Percentiles rank a stretch among this genome's conserved stretches.
Conservation (phyloP, 495 filamentous ascomycete genomes). For the Patellaria atrata region DNA sequence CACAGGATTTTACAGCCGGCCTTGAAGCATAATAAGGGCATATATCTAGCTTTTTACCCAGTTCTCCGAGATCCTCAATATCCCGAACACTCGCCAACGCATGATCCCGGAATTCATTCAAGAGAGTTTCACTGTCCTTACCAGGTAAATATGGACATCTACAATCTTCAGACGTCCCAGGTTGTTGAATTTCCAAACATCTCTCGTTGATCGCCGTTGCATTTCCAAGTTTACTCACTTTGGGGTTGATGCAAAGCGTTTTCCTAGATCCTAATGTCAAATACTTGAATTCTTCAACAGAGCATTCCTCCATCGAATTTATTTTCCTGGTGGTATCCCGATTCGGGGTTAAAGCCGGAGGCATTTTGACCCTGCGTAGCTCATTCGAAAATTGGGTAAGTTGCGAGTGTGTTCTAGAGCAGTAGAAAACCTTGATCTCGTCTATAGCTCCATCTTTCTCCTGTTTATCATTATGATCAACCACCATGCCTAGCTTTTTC, state of each 20-base stretch:
- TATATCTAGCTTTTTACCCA: conserved; percentile 67
- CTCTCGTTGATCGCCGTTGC: conserved; percentile 83
- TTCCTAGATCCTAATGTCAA: conserved; percentile 80
- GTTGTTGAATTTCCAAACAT: conserved; percentile 83
- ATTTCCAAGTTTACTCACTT: conserved; percentile 54
- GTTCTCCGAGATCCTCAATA: conserved; percentile 73
- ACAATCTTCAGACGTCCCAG: conserved; percentile 45
- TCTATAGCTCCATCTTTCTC: conserved; percentile 40
- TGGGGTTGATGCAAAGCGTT: conserved; percentile 83
- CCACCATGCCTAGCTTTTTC: conserved; percentile 35
- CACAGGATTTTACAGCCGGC: conserved; percentile 63
- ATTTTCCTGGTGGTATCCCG: conserved; percentile 19
- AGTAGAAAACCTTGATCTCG: conserved; percentile 60
- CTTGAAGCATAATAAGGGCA: conserved; percentile 96
- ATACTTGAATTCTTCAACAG: conserved; percentile 62
- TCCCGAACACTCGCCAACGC: conserved; percentile 73
- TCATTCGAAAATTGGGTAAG: conserved; percentile 88
- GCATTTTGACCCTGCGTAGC: conserved; percentile 65
- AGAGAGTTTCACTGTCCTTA: conserved; percentile 53
- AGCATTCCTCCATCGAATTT: conserved; percentile 1
- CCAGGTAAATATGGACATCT: conserved; percentile 70
- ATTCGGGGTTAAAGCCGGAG: conserved; percentile 37
- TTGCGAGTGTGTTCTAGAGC: conserved; percentile 91
- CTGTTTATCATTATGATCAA: conserved; percentile 32
- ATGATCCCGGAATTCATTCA: conserved; percentile 78